Base-by-base conservation (phyloP, 306 rosid species). In the Vigna trinervia region DNA sequence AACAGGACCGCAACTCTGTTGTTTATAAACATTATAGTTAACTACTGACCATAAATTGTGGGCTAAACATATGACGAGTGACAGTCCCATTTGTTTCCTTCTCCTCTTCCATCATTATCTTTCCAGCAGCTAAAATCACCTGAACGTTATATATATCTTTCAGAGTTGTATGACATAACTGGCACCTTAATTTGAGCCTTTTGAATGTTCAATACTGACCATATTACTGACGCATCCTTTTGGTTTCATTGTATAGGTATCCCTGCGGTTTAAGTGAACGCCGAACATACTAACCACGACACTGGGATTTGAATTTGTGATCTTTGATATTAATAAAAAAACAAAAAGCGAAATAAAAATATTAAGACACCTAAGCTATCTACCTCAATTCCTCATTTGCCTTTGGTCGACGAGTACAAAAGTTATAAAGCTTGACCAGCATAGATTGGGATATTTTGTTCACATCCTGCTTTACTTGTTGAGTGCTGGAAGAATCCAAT, bases 61-160 rank as follows among this genome's bases (percentile, higher is more conserved):
- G 73, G 63, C 73, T 52, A 64, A 76, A 52, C 9, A 76, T 76
- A 52, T 76, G 80, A 23, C 80, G 80, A 76, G 65, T 65, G 56
- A 76, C 65, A 51, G 43, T 65, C 38, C 73, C 80, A 64, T 36
- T 65, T 51, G 19, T 52, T 76, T 38, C 64, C 39, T 65, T 76
- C 65, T 76, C 80, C 43, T 76, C 80, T 38, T 76, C 73, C 80
- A 76, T 76, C 73, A 76, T 64, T 65, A 64, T 65, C 32, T 65
- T 76, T 76, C 73, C 73, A 51, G 80, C 80, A 52, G 23, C 54
- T 64, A 64, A 76, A 76, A 76, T 52, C 36, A 76, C 80, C 80
- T 76, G 80, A 64, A 64, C 45, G 64, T 48, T 64, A 51, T 36
- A 9, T 76, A 59, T 65, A 65, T 3, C 9, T 4, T 20, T 64